Base-by-base conservation (phyloP, 1,284 basidiomycete species). In the Polyporus tsugae region DNA sequence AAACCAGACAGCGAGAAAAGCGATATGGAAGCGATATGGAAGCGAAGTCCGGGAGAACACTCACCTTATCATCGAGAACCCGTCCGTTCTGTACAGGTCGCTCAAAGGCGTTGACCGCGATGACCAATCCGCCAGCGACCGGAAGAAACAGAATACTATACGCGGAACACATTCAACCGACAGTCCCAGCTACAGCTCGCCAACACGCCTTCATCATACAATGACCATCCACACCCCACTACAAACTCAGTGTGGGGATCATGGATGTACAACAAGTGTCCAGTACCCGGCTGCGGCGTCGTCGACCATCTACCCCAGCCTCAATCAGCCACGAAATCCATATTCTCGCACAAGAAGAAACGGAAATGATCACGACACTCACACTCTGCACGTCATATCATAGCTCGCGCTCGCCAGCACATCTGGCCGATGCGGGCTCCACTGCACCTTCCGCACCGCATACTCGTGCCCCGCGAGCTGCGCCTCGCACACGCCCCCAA, bases 331-430 rank as follows among this genome's bases (percentile, higher is more conserved):
- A 6, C 33, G 6, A 49, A 25, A 22, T 3, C 29, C 25, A 35
- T 33, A 15, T 13, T 13, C 52, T 29, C 13, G 11, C 25, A 6
- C 19, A 4, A 6, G n/a, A 29, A 29, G 9, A n/a, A 11, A 42
- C 4, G 33, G 15, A 5, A 39, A 11, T 22, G 4, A 41, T 19
- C 29, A 25, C n/a, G 13, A 38, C 22, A 87, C 92, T 81, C 84
- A 98, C 89, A 97, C 85, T 80, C 95, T 85, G 78, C 94, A 96
- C 1, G 95, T 95, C 97, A 99, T 99, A 79, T 99, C 97, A 80
- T 99, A 99, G 72, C 93, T 92, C 25, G 93, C 94, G 63, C 89
- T 93, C 0, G 94, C 93, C 33, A 99, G 81, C 10, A 96, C 76
- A 74, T 95, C 91, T 2, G 91, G 82, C n/a, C 86, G 82, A 78